Base-by-base conservation (phyloP, 2,329 filamentous ascomycete genomes). In the Fusarium beomiforme region DNA sequence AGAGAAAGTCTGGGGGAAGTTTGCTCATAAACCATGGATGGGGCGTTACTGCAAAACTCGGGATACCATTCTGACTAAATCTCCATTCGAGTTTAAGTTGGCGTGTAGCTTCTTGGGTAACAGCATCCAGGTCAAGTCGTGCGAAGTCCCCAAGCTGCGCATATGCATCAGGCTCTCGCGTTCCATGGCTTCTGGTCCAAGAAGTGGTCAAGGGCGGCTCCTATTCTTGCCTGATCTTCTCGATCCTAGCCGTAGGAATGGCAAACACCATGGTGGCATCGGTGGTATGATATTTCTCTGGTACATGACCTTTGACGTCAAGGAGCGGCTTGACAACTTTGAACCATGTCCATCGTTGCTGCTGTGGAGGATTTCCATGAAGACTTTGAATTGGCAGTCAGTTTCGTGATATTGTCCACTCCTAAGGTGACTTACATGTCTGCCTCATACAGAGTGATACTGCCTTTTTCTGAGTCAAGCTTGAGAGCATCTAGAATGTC, bases 261-360 rank as follows among this genome's bases (percentile, higher is more conserved):
- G 69, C 73, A 46, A 77, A 70, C 16, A 72, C 67, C 26, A 75
- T 31, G 31, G 51, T 64, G 16, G 73, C 56, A 23, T 66, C 24
- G 17, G 64, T 49, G n/a, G 70, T 51, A 23, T 55, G 17, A 41
- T 23, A n/a, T 24, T 66, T 58, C 14, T 46, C 37, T 10, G 63
- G 71, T 16, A 24, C 36, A 23, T 58, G 37, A 9, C 59, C 61
- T 14, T 33, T 31, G 13, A 44, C 58, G 13, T 54, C 36, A 19
- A 53, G 24, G 4, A 77, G 31, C 7, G 74, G 73, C 50, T 74
- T 77, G 36, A 44, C 43, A 37, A 77, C 75, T 26, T 71, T 71
- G 62, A 77, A 67, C 75, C 75, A 77, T 16, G 56, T 53, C 75
- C 75, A 77, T 4, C 33, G 70, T 21, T 64, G 68, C 12, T 41